These are phyloP conservation scores for Tolypocladium sp. DNA, from an alignment of 2,329 filamentous ascomycete species.

Conservation along the genomic window DNA sequence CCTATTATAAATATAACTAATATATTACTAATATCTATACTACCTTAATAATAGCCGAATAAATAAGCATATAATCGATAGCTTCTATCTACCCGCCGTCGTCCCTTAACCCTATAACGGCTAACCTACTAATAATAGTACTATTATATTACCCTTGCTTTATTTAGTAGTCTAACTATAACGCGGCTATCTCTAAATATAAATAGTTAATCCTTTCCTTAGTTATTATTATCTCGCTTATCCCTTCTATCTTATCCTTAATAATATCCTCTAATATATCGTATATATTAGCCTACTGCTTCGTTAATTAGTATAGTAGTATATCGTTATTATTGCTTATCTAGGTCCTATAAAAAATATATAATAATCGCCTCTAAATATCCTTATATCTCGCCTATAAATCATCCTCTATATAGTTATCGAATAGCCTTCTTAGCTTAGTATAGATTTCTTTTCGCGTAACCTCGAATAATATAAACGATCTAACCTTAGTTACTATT, in stretches of 20 bases:
- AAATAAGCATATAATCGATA: constrained; percentile 5
- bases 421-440: too few relatives aligned
- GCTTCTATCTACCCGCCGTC: constrained; percentile 2
- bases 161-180: too few relatives aligned
- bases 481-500: too few relatives aligned
- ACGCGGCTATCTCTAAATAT: background rate
- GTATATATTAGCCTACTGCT: background rate
- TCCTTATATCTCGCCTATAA: constrained; percentile 1
- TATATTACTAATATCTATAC: constrained; percentile 5
- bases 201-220: background rate
- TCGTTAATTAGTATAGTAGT: background rate
- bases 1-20: constrained; percentile 3
- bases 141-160: constrained; percentile 3
- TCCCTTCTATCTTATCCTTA: background rate
- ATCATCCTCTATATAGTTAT: too few relatives aligned
- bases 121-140: constrained; percentile 5
- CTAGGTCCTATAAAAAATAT: background rate
- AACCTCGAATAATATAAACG: too few relatives aligned
- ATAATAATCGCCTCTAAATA: background rate
- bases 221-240: background rate
- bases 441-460: too few relatives aligned
- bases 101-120: constrained; percentile 3
- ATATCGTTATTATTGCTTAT: background rate
- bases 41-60: constrained; percentile 9
- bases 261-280: background rate